Evolutionary conservation across 441 rosid species (phyloP).

Genomic region (Macaranga tanarius): DNA sequence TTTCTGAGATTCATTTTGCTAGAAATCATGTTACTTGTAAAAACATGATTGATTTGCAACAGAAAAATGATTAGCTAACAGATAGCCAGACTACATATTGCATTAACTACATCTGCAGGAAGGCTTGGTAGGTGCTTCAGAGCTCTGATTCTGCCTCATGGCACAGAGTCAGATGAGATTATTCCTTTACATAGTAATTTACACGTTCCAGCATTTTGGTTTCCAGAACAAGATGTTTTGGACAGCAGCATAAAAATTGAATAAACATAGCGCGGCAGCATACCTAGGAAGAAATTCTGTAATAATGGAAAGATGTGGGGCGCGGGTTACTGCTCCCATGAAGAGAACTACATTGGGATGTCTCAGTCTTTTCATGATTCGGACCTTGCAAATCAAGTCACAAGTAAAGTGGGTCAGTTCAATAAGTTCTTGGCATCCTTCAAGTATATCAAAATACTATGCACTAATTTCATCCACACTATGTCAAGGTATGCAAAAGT

Average conservation of each 20-base stretch:
- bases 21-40: neutral
- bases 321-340: slow-evolving; percentile 97
- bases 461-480: too few relatives aligned
- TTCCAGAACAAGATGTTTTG: neutral
- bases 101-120: too few relatives aligned
- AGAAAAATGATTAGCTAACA: neutral
- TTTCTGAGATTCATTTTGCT: neutral
- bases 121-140: too few relatives aligned
- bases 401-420: slow-evolving; percentile 9
- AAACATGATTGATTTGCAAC: neutral
- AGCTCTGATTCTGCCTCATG: too few relatives aligned
- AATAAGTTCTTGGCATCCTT: neutral
- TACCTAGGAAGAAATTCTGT: slow-evolving; percentile 97
- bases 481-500: neutral
- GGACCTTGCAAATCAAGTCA: slow-evolving; percentile 52
- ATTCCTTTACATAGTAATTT: neutral
- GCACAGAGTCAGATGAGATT: too few relatives aligned
- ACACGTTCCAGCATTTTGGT: neutral
- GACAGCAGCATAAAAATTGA: neutral
- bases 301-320: slow-evolving; percentile 90
- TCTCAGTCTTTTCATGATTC: slow-evolving; percentile 89
- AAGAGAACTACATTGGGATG: slow-evolving; percentile 98
- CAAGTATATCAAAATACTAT: neutral
- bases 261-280: slow-evolving; percentile 13
- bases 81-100: too few relatives aligned